Evolutionary conservation across 1,284 basidiomycete genomes (phyloP), one percentile per base, ranked within the genome.

Genomic region (Fomes fomentarius): DNA sequence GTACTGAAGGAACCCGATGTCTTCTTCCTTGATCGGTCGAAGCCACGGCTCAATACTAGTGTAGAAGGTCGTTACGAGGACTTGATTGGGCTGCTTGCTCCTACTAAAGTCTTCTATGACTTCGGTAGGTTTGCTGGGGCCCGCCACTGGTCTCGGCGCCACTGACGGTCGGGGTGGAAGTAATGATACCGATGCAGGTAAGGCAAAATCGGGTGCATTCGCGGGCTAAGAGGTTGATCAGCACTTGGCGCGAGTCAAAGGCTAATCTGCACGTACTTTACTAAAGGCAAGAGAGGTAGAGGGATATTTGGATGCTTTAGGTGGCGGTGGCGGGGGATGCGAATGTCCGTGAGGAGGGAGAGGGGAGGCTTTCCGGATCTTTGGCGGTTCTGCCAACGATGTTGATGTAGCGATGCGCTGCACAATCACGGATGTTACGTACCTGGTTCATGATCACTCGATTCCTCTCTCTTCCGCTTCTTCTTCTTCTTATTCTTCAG

Each of bases 61-160:
- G 71, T 93, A 93, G 68, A 96, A 96, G 1, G 91, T 93, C 12
- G 73, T 79, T 17, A 87, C 79, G 12, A 76, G 78, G 9, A 80
- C 78, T 66, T 90, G 93, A 9, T 80, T 72, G 0, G 88, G 84
- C 43, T 82, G 84, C 71, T 93, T 95, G 30, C 80, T 76, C 69
- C 90, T 91, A 67, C 88, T 93, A 66, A 93, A 96, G 71, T 96
- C 94, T 54, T 94, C 92, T 52, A 69, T 80, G 19, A 96, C 93
- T 47, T 94, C 89, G 10, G 78, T 84, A 42, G 93, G 85, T 59
- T 84, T 88, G 66, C 87, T 89, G 3, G 94, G 93, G 4, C 89
- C 88, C 4, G 92, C 80, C 56, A 82, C 76, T n/a, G 90, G 85
- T 25, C 86, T 79, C 50, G 82, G 78, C 40, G 83, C 82, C 61